phyloP scores from a whole-genome alignment of 306 rosid genomes.

The Benincasa hispida region DNA sequence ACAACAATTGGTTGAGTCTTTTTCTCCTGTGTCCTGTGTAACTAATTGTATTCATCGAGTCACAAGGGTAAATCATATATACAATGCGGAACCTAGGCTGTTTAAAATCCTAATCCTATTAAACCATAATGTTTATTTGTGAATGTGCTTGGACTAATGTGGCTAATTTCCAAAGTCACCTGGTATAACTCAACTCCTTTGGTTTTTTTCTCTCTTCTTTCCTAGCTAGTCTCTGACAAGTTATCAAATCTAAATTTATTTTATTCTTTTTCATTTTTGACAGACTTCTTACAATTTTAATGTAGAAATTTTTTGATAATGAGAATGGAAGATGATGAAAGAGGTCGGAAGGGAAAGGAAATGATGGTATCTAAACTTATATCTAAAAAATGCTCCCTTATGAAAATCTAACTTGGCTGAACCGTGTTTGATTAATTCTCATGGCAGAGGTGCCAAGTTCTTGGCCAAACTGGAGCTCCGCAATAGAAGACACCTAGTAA shows the following conservation, averaged over 20 bases:
- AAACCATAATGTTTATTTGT: not conserved
- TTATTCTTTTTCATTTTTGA: not conserved
- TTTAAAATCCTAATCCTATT: not conserved
- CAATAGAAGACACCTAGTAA: slow-evolving; percentile 87
- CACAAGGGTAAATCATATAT: not conserved
- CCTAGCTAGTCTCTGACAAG: not conserved
- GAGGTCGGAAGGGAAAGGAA: not conserved
- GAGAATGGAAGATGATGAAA: not conserved
- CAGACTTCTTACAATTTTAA: not conserved
- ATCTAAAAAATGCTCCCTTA: slow-evolving; percentile 81
- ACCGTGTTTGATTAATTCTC: slow-evolving; percentile 89
- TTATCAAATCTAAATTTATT: not conserved
- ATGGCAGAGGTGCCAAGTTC: slow-evolving; percentile 80
- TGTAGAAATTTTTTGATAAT: not conserved
- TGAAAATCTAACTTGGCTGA: slow-evolving; percentile 91
- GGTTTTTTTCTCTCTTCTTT: not conserved
- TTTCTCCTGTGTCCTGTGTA: not conserved
- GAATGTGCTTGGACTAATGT: not conserved
- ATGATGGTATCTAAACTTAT: not conserved
- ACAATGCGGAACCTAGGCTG: not conserved
- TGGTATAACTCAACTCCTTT: not conserved
- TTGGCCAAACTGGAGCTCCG: slow-evolving; percentile 84
- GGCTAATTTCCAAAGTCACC: not conserved
- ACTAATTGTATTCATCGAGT: not conserved
- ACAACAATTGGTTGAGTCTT: not conserved